A percentile compares a stretch with the other conserved stretches of the same genome.
Evolutionary conservation across 2,329 filamentous ascomycete species (phyloP).

Genomic region (Domatiomyces globalis): DNA sequence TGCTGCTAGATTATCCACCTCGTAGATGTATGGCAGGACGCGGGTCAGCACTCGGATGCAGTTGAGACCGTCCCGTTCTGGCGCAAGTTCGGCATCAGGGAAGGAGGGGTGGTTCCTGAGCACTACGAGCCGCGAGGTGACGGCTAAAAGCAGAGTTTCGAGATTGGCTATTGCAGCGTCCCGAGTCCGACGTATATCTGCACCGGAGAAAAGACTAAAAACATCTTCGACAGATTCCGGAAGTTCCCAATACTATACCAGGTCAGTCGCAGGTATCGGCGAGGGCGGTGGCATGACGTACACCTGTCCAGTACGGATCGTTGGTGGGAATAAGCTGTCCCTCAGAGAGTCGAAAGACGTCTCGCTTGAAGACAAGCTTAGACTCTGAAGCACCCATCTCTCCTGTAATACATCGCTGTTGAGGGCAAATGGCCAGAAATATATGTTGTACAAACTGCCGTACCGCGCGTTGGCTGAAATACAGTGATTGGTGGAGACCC

Average conservation of each 20-base stretch:
- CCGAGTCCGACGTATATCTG: conserved; percentile 74
- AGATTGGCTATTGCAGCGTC: conserved; percentile 76
- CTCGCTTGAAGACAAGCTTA: conserved; percentile 96
- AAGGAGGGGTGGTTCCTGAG: conserved; percentile 83
- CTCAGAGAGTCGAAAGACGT: conserved; percentile 92
- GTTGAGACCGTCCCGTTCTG: conserved; percentile 77
- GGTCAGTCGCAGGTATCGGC: conserved; percentile 15
- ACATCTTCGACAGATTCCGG: conserved; percentile 92
- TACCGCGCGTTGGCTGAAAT: background rate
- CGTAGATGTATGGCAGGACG: conserved; percentile 80
- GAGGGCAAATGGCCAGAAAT: background rate
- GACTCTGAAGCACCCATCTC: conserved; percentile 95
- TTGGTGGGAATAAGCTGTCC: conserved; percentile 74
- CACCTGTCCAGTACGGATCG: conserved; percentile 85
- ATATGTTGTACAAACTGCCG: background rate
- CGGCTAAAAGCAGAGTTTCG: conserved; percentile 71
- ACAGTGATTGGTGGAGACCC: background rate
- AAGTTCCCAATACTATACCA: conserved; percentile 77
- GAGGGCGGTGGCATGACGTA: conserved; percentile 33
- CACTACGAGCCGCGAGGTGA: conserved; percentile 68
- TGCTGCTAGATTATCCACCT: conserved; percentile 62
- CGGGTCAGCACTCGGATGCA: conserved; percentile 85
- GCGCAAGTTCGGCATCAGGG: conserved; percentile 70
- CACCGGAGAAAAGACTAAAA: conserved; percentile 84
- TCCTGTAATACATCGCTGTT: conserved; percentile 8